Base-by-base conservation (phyloP, 306 rosid genomes). In the Fragaria vesca region DNA sequence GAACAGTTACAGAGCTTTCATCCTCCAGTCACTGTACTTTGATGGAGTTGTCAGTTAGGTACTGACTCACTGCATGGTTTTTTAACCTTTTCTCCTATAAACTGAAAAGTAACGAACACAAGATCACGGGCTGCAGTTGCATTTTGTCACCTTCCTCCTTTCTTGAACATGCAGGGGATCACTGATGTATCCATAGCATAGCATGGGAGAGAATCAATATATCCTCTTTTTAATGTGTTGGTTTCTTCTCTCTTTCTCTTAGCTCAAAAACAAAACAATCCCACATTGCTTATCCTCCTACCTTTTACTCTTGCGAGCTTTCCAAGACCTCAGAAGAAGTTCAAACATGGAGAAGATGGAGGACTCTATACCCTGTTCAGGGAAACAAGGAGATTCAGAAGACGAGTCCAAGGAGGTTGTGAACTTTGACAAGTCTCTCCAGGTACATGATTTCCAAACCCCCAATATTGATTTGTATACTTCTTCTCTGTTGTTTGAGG, bases 101-200 rank as follows among this genome's bases (percentile, higher is more conserved):
- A 63, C 77, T 13, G 77, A 54, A 73, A 75, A 75, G 71, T 13
- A 42, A 78, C 76, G 58, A 79, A 73, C 90, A 83, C 58, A 79
- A 80, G 70, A 80, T 91, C 94, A 91, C 97, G 97, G 92, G 94
- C 79, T 79, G 76, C 83, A 88, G 86, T 78, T 86, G 71, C 78
- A 54, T 26, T 82, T 88, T 89, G 97, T 89, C 97, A 83, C 79
- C 65, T 81, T 86, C 73, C 73, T 36, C 69, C 69, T 45, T 48
- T 71, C 81, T 30, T 18, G 67, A 77, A 45, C 58, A 55, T 69
- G 76, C 76, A 77, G 74, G 72, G 61, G 30, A 5, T 81, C 58
- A 69, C 12, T 72, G 47, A 2, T 65, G 20, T 36, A 7, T 75
- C 42, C 62, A 81, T 50, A 5, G 74, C 24, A 6, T 54, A 48